Evolutionary conservation across 2,329 filamentous ascomycete genomes (phyloP).

Genomic region (Annulohypoxylon truncatum): DNA sequence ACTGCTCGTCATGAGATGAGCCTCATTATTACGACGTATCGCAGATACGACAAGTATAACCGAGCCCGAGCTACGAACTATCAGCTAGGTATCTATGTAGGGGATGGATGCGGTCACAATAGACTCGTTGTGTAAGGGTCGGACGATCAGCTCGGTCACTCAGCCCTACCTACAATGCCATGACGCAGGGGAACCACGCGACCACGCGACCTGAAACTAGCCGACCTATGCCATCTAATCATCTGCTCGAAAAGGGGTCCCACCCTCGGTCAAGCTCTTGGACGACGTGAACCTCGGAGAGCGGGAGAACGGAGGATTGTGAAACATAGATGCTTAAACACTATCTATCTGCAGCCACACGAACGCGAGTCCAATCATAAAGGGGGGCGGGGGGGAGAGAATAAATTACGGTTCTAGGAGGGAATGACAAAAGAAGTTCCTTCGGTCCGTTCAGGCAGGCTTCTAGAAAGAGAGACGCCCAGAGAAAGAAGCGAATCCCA

Average conservation of each 20-base stretch:
- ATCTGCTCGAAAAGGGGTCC: background rate
- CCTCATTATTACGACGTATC: constrained; percentile 22
- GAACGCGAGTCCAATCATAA: background rate
- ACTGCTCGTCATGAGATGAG: background rate
- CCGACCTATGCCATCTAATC: background rate
- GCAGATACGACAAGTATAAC: constrained; percentile 11
- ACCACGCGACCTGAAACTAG: background rate
- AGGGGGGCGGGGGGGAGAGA: background rate
- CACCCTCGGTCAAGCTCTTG: constrained; percentile 19
- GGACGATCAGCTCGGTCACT: background rate
- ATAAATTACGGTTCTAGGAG: background rate
- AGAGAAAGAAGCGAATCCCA: background rate
- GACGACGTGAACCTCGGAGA: background rate
- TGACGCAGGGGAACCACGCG: constrained; percentile 8
- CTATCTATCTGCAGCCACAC: background rate
- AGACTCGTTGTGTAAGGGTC: background rate
- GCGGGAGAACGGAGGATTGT: background rate
- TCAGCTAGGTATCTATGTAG: background rate
- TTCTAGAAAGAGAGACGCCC: constrained; percentile 15
- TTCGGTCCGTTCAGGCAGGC: constrained; percentile 14
- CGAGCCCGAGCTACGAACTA: background rate
- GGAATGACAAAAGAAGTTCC: background rate
- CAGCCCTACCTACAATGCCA: constrained; percentile 11
- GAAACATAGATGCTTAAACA: background rate
- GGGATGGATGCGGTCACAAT: constrained; percentile 14